Evolutionary conservation across 129 eudicot genomes (phyloP), one percentile per base, ranked within the genome.

Genomic region (Helianthus tuberosus): DNA sequence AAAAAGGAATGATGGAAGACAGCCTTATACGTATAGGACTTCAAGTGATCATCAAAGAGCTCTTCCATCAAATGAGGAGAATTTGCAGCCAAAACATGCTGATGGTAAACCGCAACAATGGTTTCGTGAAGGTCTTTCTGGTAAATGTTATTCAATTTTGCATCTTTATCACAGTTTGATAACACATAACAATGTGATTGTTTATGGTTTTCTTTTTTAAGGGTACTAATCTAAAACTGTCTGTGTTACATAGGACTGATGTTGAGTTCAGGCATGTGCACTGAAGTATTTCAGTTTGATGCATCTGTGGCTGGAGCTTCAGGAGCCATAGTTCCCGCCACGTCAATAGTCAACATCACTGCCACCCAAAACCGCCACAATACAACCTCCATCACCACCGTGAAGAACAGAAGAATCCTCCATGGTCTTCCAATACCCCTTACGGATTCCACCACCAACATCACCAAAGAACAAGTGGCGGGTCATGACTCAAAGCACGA

Each of bases 111-210:
- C 86, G 67, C 97, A 90, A 17, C 91, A 94, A 61, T 94, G 98
- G 98, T 94, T 90, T 83, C 97, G 84, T 48, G 98, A 94, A 83
- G 97, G 96, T 46, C 96, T 91, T 78, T 88, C 96, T 62, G 99
- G 99, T 94, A 86, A 79, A 64, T 52, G 4, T 85, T 48, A 11
- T 55, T 75, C 29, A 60, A 25, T 62, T 5, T 57, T 77, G 10
- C 8, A 54, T 67, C 50, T 8, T 16, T 75, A 32, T 27, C 8
- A 29, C 53, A 49, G 8, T 46, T 20, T 20, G 0, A 20, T 20
- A 20, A 20, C 23, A 20, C 23, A 20, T 20, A 20, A 20, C 23
- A 20, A 0, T 20, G 23, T 20, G 23, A 20, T 20, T 20, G 23
- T 20, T 20, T 20, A 20, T 20, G 23, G 23, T 20, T 74, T 15